Percentiles rank a stretch among this genome's conserved stretches.
These are phyloP conservation scores for Neurospora sp. DNA, from an alignment of 2,329 filamentous ascomycete genomes.

Conservation along the genomic window DNA sequence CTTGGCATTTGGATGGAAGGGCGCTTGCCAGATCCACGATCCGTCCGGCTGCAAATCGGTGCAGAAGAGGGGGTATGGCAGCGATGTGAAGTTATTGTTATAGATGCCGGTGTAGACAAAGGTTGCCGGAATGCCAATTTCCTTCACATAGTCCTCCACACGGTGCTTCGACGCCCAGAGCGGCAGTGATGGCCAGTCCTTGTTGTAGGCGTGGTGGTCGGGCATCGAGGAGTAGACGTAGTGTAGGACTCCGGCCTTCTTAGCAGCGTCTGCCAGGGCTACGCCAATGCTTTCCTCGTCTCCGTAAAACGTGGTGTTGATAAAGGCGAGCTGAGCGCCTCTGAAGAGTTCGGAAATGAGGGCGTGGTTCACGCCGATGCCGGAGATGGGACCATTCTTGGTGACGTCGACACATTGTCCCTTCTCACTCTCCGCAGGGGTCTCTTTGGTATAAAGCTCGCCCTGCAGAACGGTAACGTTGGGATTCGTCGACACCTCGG, in stretches of 20 bases:
- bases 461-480: constrained; percentile 61
- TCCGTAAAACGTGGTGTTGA: constrained; percentile 96
- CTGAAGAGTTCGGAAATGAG: constrained; percentile 72
- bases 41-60: constrained; percentile 82
- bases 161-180: constrained; percentile 90
- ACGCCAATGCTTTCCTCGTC: constrained; percentile 87
- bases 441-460: constrained; percentile 50
- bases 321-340: constrained; percentile 81
- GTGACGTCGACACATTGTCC: constrained; percentile 51
- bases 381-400: constrained; percentile 51
- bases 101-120: constrained; percentile 97
- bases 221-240: constrained; percentile 98
- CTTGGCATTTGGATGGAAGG: constrained; percentile 81
- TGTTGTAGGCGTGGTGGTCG: constrained; percentile 73
- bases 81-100: constrained; percentile 96
- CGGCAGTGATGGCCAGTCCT: constrained; percentile 71
- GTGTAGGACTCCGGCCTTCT: constrained; percentile 74
- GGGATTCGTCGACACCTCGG: constrained; percentile 71
- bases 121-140: constrained; percentile 74
- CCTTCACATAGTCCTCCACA: constrained; percentile 82
- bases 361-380: constrained; percentile 58
- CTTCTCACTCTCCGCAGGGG: constrained; percentile 30
- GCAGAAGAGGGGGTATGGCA: constrained; percentile 88
- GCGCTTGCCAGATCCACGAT: constrained; percentile 85
- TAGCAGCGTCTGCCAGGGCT: constrained; percentile 80